These are phyloP conservation scores for Pyrenochaeta sp. DNA, from an alignment of 2,329 filamentous ascomycete genomes.

Conservation along the genomic window DNA sequence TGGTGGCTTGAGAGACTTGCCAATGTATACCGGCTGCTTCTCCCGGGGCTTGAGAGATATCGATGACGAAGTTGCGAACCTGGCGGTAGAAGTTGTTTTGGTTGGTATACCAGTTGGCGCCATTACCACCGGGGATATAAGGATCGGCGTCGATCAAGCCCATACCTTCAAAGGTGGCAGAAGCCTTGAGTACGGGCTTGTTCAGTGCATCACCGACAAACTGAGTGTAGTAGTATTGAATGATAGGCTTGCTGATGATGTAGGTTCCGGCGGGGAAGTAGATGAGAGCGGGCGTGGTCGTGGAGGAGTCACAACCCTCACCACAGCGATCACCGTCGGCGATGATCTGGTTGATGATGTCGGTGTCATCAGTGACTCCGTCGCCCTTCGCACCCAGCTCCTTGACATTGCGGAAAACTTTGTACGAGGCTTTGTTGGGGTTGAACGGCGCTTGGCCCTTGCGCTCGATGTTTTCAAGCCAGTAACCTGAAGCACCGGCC, in stretches of 20 bases:
- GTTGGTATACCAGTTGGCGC: conserved; percentile 60
- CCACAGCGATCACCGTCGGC: conserved; percentile 81
- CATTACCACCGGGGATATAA: conserved; percentile 70
- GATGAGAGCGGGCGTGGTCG: conserved; percentile 82
- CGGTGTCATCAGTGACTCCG: conserved; percentile 80
- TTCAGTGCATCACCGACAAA: conserved; percentile 80
- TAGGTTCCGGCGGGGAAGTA: conserved; percentile 94
- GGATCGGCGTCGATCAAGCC: conserved; percentile 89
- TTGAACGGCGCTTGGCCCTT: conserved; percentile 74
- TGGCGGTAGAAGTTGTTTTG: conserved; percentile 65
- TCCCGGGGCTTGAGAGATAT: conserved; percentile 51
- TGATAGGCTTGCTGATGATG: conserved; percentile 76
- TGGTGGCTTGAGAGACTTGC: conserved; percentile 72
- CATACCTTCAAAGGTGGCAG: conserved; percentile 75
- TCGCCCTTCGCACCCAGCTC: conserved; percentile 60
- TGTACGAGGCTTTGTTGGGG: conserved; percentile 63
- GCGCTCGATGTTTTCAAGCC: conserved; percentile 73
- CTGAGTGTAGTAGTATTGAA: conserved; percentile 93
- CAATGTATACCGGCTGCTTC: conserved; percentile 66
- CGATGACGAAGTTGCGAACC: conserved; percentile 62
- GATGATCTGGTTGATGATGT: conserved; percentile 85
- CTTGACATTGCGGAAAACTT: conserved; percentile 62
- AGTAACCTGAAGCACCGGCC: conserved; percentile 61
- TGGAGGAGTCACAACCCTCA: conserved; percentile 80
- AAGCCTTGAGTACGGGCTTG: conserved; percentile 74